Evolutionary conservation across 2,329 filamentous ascomycete species (phyloP), one percentile per base, ranked within the genome.

Genomic region (Alternaria postmessia): DNA sequence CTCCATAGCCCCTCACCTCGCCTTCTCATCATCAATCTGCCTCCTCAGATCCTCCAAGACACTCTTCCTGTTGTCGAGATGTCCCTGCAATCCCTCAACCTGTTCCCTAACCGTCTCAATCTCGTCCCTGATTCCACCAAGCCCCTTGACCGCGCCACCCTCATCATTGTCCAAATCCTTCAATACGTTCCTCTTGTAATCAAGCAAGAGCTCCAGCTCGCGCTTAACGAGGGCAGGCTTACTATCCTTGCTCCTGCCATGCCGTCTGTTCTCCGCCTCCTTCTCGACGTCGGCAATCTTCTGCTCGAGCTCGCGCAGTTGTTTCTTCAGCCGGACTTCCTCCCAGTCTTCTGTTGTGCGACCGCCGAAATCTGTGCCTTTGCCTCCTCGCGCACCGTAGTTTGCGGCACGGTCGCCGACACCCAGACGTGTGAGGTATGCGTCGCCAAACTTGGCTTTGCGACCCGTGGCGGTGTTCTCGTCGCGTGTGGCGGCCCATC

Each of bases 371-470:
- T 99, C 94, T 1, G 95, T 99, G 26, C 95, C 95, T 41, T 90
- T 84, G 8, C 46, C 46, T 20, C 91, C 87, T 75, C 91, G 90
- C 7, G 75, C 73, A 39, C 75, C 74, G 81, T 95, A 94, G 60
- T 87, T 89, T 34, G 68, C 65, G 68, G 90, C 89, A 73, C 94
- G 91, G 53, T 88, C 87, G 20, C 88, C 88, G 6, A 89, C 84
- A 7, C 95, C 95, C 39, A 99, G 85, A 12, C 95, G 89, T 62
- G 92, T 96, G 58, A 99, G 87, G 80, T 98, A 99, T 65, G 96
- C 92, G 78, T 99, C 95, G 67, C 95, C 95, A 75, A 99, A 99
- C 81, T 97, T 97, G 70, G 93, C 91, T 82, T 99, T 99, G 75
- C 92, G 91, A 59, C 94, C 94, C 0, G 93, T 95, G 36, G 87